Evolutionary conservation across 1,139 yeast genomes (phyloP).

Genomic region (Scheffersomyces parashehatae): DNA sequence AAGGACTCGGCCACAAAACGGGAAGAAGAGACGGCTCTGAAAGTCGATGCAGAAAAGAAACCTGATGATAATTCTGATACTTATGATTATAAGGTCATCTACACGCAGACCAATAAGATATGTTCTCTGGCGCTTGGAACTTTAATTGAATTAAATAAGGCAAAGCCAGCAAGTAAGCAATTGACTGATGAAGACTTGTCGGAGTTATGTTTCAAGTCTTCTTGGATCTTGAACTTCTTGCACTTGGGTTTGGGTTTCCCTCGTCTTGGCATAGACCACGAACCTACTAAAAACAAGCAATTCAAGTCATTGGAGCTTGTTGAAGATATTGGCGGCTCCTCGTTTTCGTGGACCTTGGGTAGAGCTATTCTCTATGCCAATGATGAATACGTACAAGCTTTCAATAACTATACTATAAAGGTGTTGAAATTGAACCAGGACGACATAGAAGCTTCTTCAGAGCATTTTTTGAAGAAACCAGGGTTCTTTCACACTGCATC

Average conservation of each 20-base stretch:
- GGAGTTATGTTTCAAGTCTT: constrained; percentile 35
- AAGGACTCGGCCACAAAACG: constrained; percentile 9
- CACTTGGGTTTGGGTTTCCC: constrained; percentile 79
- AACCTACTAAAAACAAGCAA: constrained; percentile 21
- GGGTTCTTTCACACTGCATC: constrained; percentile 57
- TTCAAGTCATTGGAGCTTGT: constrained; percentile 59
- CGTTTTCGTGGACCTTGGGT: constrained; percentile 84
- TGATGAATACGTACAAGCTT: constrained; percentile 45
- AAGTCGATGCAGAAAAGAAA: constrained; percentile 1
- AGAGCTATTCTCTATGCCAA: constrained; percentile 67
- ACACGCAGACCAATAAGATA: constrained; percentile 44
- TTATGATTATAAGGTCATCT: constrained; percentile 42
- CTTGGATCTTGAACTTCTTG: constrained; percentile 71
- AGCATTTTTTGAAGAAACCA: constrained; percentile 6
- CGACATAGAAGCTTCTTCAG: background rate
- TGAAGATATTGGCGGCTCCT: constrained; percentile 62
- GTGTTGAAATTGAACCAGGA: background rate
- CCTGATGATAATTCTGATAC: constrained; percentile 4
- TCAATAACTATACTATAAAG: constrained; percentile 24
- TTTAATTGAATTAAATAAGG: constrained; percentile 40
- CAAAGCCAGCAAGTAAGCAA: constrained; percentile 25
- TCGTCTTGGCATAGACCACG: constrained; percentile 47
- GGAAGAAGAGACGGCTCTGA: background rate
- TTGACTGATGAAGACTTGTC: constrained; percentile 27
- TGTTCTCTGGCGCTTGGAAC: constrained; percentile 44